phyloP scores from a whole-genome alignment of 163 green algal genomes.

The Scenedesmus sp. region DNA sequence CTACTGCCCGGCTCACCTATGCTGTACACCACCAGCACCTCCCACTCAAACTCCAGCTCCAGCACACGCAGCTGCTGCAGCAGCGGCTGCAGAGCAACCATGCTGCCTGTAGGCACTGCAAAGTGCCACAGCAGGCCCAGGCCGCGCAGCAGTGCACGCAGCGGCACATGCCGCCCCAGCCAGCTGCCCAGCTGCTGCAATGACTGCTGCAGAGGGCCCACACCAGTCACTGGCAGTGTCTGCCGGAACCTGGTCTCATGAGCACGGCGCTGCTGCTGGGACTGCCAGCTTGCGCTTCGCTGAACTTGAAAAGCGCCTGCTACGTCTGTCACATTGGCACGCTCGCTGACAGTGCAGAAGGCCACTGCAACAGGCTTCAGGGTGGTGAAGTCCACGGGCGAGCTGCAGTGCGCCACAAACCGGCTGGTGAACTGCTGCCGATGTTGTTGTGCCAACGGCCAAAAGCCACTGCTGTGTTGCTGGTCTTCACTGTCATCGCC shows the following conservation, averaged over 20 bases:
- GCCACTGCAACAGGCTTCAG: not conserved
- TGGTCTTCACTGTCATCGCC: not conserved
- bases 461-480: conserved; percentile 6
- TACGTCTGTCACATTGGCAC: not conserved
- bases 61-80: conserved; percentile 15
- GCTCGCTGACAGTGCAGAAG: conserved; percentile 26
- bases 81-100: not conserved
- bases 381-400: not conserved
- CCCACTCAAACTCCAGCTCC: conserved; percentile 42
- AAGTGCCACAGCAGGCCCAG: conserved; percentile 4
- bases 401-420: conserved; percentile 12
- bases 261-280: not conserved
- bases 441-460: not conserved
- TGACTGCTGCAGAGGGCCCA: not conserved
- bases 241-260: not conserved
- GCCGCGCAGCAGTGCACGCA: not conserved
- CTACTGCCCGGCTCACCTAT: conserved; percentile 4
- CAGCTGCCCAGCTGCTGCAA: not conserved
- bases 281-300: not conserved
- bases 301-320: not conserved
- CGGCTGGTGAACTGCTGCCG: not conserved
- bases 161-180: not conserved
- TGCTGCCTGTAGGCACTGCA: not conserved
- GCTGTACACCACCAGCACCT: conserved; percentile 28
- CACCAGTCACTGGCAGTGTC: conserved; percentile 3